Conservation (phyloP, 2,329 filamentous ascomycete genomes). For the Sordariomycetes sp. region DNA sequence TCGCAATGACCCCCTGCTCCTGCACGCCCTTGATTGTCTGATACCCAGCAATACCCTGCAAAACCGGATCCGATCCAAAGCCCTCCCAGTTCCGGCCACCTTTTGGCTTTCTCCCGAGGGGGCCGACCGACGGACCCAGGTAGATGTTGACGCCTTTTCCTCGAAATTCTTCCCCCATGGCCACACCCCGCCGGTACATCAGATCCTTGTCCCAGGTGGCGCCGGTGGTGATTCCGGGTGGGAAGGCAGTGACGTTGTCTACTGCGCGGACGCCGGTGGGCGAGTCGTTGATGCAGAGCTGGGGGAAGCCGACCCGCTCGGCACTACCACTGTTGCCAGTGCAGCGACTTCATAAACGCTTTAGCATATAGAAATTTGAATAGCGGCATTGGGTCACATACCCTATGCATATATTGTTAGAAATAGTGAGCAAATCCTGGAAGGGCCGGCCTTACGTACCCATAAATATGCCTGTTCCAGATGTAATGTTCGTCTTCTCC, state of each 20-base stretch:
- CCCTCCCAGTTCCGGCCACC: slow-evolving; percentile 68
- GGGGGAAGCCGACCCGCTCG: slow-evolving; percentile 55
- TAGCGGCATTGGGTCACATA: not conserved
- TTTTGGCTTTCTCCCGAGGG: slow-evolving; percentile 57
- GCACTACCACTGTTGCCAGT: slow-evolving; percentile 67
- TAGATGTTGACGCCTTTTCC: slow-evolving; percentile 62
- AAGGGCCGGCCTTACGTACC: slow-evolving; percentile 21
- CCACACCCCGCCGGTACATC: slow-evolving; percentile 54
- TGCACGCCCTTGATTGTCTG: slow-evolving; percentile 66
- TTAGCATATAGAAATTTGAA: not conserved
- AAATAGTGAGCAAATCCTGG: not conserved
- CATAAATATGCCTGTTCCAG: slow-evolving; percentile 60
- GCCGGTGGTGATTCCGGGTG: slow-evolving; percentile 63
- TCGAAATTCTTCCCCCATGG: slow-evolving; percentile 56
- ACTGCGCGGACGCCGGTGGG: slow-evolving; percentile 60
- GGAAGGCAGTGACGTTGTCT: slow-evolving; percentile 65
- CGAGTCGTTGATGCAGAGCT: slow-evolving; percentile 59
- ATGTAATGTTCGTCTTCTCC: slow-evolving; percentile 68
- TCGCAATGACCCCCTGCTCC: slow-evolving; percentile 41
- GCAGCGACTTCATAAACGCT: slow-evolving; percentile 35
- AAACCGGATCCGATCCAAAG: slow-evolving; percentile 56
- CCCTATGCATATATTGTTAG: not conserved
- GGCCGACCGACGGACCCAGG: slow-evolving; percentile 57
- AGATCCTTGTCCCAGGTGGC: slow-evolving; percentile 64
- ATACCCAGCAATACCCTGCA: slow-evolving; percentile 65